Base-by-base conservation (phyloP, 2,329 filamentous ascomycete genomes). In the Colletotrichum gigasporum region DNA sequence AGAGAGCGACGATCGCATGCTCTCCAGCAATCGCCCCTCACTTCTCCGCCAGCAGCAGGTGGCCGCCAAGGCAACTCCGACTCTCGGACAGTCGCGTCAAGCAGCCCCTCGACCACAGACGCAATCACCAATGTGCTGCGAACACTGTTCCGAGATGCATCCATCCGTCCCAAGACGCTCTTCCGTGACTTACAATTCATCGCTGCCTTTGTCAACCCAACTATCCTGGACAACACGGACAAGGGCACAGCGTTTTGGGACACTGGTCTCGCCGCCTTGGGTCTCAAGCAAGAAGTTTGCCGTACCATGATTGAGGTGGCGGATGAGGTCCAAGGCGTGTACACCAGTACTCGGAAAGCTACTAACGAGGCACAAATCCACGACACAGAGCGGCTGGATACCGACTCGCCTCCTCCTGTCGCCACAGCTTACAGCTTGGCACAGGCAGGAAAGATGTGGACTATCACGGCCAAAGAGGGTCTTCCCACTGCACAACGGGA, bases 381-480 rank as follows among this genome's bases (percentile, higher is more conserved):
- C 7, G 63, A 69, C 11, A 63, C 72, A 3, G 63, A 72, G 16
- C 60, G 59, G 4, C 32, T 66, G 10, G 35, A 66, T 2, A 32
- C 66, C 10, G 62, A 65, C 14, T 81, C 80, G 7, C 81, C 82
- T 5, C 76, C 83, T 11, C 78, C 80, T 10, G 79, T 84, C 0
- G 80, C 87, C 3, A 85, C 89, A 59, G 86, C 89, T 47, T 90
- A 93, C 76, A 88, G 86, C 60, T 87, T 96, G 73, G 84, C 88
- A 42, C 93, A 97, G 74, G 95, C 94, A 0, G 94, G 92, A 3
- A 88, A 87, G 69, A 96, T 98, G 89, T 93, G 93, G 84, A 91
- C 93, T 67, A 96, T 97, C 73, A 95, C 94, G 1, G 96, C 96
- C 14, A 96, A 94, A 75, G 96, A 99, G 78, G 94, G 95, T 37